Base-by-base conservation (phyloP, 78 protist genomes). In the Goniomonas avonlea region DNA sequence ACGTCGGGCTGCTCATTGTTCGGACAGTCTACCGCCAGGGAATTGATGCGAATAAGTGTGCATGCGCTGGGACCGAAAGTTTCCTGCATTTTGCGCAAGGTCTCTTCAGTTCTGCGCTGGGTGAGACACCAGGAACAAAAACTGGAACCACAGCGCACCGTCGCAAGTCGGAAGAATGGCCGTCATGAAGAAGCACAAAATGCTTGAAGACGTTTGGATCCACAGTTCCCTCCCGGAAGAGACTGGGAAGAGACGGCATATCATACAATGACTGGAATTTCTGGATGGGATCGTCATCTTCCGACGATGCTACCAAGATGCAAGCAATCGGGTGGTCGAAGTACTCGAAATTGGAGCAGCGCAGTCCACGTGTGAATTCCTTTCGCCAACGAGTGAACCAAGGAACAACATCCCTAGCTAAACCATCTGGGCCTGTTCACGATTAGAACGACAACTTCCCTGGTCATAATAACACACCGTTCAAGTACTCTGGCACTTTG, bases 181-280 rank as follows among this genome's bases (percentile, higher is more conserved):
- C 37, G 71, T 63, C 71, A 25, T 63, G 71, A 3, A 63, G 71
- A 18, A 63, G 71, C 43, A 63, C 71, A 27, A 37, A 63, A 25
- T 63, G 71, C 23, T 63, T 63, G 47, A 63, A 43, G 47, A 63
- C 1, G 45, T 63, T 63, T 0, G 71, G 71, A 43, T 63, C 71
- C 47, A 63, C 37, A 11, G 20, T 11, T 2, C 71, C 71, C 43
- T 63, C 71, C 27, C 71, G 71, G 45, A 23, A 63, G 37, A 63
- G 43, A 27, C 35, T 27, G 31, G 71, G 71, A 17, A 63, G 71
- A 35, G 38, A 20, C 31, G 17, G 47, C 5, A 13, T 13, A 2
- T 39, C 15, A 11, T 37, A 21, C 31, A 63, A 2, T 5, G 71
- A 32, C 71, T 11, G 32, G 43, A 63, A 38, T 18, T 31, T 63